Evolutionary conservation across 192 early-diverging fungal genomes (phyloP).

Genomic region (Coemansia furcata): DNA sequence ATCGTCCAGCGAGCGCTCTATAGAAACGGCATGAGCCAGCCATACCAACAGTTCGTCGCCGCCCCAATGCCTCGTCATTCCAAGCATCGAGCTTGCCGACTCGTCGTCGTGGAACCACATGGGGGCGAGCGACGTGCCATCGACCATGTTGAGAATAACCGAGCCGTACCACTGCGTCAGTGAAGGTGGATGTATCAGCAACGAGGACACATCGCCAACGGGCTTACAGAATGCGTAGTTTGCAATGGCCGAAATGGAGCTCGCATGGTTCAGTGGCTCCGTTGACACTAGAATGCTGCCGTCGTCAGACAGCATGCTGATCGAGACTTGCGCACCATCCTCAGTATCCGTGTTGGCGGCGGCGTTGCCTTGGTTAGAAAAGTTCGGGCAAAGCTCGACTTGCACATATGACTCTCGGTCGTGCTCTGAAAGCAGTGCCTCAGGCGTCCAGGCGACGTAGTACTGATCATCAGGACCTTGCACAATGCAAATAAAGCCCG

Average conservation of each 20-base stretch:
- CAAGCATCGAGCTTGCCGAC: constrained; percentile 55
- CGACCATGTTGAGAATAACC: constrained; percentile 61
- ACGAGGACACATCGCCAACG: constrained; percentile 57
- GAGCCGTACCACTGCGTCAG: constrained; percentile 70
- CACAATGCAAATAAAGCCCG: constrained; percentile 66
- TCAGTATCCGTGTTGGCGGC: not conserved
- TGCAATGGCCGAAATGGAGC: constrained; percentile 36
- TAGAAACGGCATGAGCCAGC: constrained; percentile 53
- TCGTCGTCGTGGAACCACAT: constrained; percentile 78
- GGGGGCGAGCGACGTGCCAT: constrained; percentile 62
- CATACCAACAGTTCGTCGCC: constrained; percentile 67
- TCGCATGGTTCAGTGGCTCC: constrained; percentile 34
- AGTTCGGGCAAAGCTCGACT: constrained; percentile 57
- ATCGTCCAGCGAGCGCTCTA: constrained; percentile 45
- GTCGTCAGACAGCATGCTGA: constrained; percentile 36
- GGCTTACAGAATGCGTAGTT: constrained; percentile 65
- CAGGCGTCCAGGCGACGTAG: constrained; percentile 72
- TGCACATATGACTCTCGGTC: constrained; percentile 65
- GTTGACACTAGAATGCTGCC: constrained; percentile 41
- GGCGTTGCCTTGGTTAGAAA: constrained; percentile 3
- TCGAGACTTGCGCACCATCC: constrained; percentile 23
- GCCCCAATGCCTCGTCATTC: constrained; percentile 57
- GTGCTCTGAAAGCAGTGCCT: constrained; percentile 58
- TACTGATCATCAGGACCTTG: constrained; percentile 59
- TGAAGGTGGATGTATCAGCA: constrained; percentile 65